Conservation (phyloP, 2,329 filamentous ascomycete species). For the Hypoxylon sp. region DNA sequence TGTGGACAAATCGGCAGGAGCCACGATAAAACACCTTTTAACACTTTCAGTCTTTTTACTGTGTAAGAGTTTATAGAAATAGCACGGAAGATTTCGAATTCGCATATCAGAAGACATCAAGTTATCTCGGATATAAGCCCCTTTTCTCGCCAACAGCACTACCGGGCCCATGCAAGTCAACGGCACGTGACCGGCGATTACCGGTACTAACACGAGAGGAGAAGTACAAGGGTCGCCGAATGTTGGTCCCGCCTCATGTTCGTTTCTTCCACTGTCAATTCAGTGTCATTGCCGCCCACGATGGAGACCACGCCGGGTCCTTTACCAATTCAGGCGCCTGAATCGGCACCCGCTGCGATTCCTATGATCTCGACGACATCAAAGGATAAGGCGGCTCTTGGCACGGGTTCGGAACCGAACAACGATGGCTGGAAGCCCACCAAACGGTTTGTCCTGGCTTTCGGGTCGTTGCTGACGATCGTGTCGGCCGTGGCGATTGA, state of each 20-base stretch:
- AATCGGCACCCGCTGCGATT: neutral
- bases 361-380: neutral
- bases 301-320: slow-evolving; percentile 5
- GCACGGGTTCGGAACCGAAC: neutral
- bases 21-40: no score
- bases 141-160: neutral
- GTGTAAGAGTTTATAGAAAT: no score
- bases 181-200: neutral
- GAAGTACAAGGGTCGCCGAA: neutral
- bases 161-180: no score
- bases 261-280: neutral
- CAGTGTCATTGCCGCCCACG: neutral
- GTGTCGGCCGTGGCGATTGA: slow-evolving; percentile 73
- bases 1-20: no score
- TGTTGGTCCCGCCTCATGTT: neutral
- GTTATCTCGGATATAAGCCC: neutral
- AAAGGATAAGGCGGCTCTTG: neutral
- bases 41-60: no score
- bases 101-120: no score
- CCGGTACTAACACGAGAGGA: no score
- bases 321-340: neutral
- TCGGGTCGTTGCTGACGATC: slow-evolving; percentile 64
- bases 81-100: no score
- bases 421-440: slow-evolving; percentile 44
- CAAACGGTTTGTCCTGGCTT: slow-evolving; percentile 59